phyloP scores from a whole-genome alignment of 164 flowering plant species.

The Houttuynia cordata region DNA sequence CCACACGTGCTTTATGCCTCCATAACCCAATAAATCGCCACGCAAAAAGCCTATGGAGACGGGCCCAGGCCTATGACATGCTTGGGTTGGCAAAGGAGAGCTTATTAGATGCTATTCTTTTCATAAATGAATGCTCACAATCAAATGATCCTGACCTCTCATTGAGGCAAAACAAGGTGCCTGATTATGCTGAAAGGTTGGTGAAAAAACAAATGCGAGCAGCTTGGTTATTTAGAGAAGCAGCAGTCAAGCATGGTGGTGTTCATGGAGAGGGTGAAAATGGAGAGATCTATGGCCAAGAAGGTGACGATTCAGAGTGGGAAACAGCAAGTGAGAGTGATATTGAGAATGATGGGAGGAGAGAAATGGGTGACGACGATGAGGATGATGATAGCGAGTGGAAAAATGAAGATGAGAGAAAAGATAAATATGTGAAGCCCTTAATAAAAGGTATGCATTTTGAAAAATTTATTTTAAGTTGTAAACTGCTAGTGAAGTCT shows the following conservation, averaged over 20 bases:
- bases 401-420: slow-evolving; percentile 55
- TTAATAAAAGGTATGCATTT: slow-evolving; percentile 48
- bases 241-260: slow-evolving; percentile 82
- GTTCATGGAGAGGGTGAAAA: slow-evolving; percentile 58
- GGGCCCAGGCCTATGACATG: slow-evolving; percentile 99
- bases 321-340: slow-evolving; percentile 99
- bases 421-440: slow-evolving; percentile 46
- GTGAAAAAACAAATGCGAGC: slow-evolving; percentile 99
- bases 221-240: slow-evolving; percentile 95
- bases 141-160: slow-evolving; percentile 86
- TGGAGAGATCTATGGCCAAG: slow-evolving; percentile 58
- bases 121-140: slow-evolving; percentile 90
- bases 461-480: not conserved
- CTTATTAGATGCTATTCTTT: slow-evolving; percentile 89
- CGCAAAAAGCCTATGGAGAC: slow-evolving; percentile 96
- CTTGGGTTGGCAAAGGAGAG: slow-evolving; percentile 95
- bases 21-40: slow-evolving; percentile 92
- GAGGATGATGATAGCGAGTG: slow-evolving; percentile 46
- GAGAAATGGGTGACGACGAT: slow-evolving; percentile 48
- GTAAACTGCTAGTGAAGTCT: not conserved
- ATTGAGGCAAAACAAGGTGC: slow-evolving; percentile 82
- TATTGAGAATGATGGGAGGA: slow-evolving; percentile 70
- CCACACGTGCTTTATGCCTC: slow-evolving; percentile 85
- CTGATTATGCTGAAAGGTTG: slow-evolving; percentile 91
- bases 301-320: slow-evolving; percentile 95